These are phyloP conservation scores for Colletotrichum agaves DNA, from an alignment of 2,329 filamentous ascomycete genomes.

Conservation along the genomic window DNA sequence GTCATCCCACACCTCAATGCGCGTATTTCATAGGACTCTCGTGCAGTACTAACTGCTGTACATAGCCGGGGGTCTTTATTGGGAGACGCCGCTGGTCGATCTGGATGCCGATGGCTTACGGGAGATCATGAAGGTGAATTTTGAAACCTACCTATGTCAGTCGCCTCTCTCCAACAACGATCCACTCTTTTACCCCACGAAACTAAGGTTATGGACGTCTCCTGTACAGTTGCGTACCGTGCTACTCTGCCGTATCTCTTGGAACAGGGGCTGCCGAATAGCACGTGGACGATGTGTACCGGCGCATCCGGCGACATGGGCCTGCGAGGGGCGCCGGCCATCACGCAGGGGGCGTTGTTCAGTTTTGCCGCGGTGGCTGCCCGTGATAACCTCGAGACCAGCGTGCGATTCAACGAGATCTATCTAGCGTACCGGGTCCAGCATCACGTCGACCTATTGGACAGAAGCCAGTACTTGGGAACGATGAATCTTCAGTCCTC, in stretches of 20 bases:
- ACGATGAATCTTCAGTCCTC: neutral
- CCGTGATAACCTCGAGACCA: conserved; percentile 44
- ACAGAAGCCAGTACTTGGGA: conserved; percentile 20
- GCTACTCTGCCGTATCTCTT: conserved; percentile 47
- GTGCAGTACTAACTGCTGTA: neutral
- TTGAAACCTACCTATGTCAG: conserved; percentile 48
- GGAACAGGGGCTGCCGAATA: conserved; percentile 38
- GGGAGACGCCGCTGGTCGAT: conserved; percentile 39
- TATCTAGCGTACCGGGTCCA: conserved; percentile 47
- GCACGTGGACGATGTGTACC: conserved; percentile 49
- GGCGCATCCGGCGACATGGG: conserved; percentile 45
- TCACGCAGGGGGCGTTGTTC: conserved; percentile 51
- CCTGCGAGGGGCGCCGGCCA: conserved; percentile 39
- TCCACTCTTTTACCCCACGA: fast-evolving
- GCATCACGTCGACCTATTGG: conserved; percentile 38
- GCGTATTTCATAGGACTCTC: neutral
- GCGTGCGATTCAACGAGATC: conserved; percentile 53
- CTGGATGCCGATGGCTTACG: conserved; percentile 40
- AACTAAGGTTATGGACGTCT: no score
- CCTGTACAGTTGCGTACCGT: conserved; percentile 43
- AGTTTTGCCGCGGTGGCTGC: conserved; percentile 46
- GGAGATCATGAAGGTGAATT: conserved; percentile 39
- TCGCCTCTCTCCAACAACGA: neutral
- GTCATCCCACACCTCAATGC: neutral
- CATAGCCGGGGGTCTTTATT: conserved; percentile 44